phyloP scores from a whole-genome alignment of 75 land plant genomes.

The Cupressus sempervirens region DNA sequence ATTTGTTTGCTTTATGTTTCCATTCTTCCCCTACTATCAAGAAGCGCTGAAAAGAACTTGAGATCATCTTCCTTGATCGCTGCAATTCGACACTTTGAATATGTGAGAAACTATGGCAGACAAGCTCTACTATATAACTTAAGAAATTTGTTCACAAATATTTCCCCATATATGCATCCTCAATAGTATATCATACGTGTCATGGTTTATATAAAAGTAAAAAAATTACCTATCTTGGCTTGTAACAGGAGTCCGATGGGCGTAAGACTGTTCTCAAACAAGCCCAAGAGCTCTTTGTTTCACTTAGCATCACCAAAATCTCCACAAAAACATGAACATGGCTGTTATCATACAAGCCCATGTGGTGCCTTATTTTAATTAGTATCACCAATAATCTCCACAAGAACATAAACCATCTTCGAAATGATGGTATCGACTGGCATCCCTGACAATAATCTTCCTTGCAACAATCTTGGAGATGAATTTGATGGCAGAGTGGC shows the following conservation, averaged over 20 bases:
- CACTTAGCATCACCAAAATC: slow-evolving; percentile 15
- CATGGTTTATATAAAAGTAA: background rate
- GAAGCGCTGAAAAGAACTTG: background rate
- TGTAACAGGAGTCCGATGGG: background rate
- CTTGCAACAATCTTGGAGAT: slow-evolving; percentile 18
- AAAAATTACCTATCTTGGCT: background rate
- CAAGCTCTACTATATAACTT: background rate
- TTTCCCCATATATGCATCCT: background rate
- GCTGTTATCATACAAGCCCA: background rate
- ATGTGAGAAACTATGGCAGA: background rate
- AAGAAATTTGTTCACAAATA: background rate
- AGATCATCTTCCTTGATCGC: background rate
- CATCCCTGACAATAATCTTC: slow-evolving; percentile 8
- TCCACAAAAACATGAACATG: slow-evolving; percentile 5
- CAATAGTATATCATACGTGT: background rate
- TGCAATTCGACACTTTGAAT: background rate
- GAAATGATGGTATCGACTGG: slow-evolving; percentile 16
- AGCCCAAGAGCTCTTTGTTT: background rate
- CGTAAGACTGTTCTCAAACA: background rate
- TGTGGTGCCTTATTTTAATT: background rate
- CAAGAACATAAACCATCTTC: slow-evolving; percentile 6
- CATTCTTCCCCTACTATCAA: background rate
- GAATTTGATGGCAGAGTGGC: slow-evolving; percentile 14
- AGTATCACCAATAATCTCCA: slow-evolving; percentile 17
- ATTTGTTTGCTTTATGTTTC: background rate